Base-by-base conservation (phyloP, 768 basidiomycete genomes). In the Naganishia vishniacii region DNA sequence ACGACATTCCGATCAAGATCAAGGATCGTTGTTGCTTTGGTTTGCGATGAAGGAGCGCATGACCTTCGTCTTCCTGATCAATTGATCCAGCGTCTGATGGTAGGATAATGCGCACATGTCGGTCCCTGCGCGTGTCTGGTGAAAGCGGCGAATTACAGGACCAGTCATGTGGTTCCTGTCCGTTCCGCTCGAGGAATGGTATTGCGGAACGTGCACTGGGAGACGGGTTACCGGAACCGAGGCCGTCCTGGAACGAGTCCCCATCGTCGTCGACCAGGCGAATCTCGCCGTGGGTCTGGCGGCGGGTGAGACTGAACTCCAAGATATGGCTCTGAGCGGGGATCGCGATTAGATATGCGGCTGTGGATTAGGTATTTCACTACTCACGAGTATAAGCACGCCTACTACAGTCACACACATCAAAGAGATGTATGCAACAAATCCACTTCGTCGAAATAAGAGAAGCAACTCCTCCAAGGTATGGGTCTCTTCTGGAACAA, bases 401-500 rank as follows among this genome's bases (percentile, higher is more conserved):
- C 83, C 76, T 23, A 85, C 70, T 40, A 91, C 82, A 4, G 81
- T 74, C 42, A 82, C 79, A 23, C 84, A 85, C 2, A 92, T 80
- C 16, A 88, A 76, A 13, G 86, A 85, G 77, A 93, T 88, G 80
- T 91, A 94, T 4, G 81, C 83, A 40, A 92, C 78, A 75, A 93
- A 97, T 0, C 87, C 78, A 1, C 86, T 84, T 46, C 92, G 80
- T 58, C 81, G 78, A 76, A 92, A 91, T 9, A 94, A 81, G 26
- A 75, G 75, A 26, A 97, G 81, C 26, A 97, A 82, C 73, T 92
- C 90, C 65, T 91, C 88, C 18, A 97, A 80, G 1, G 88, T 86
- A 67, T 88, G 88, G 12, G 88, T 90, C 13, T 84, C 84, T 77
- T 94, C 91, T 20, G 88, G 86, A 0, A 97, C 89, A 69, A 92